These are phyloP conservation scores for Pyrenophora tritici-repentis DNA, from an alignment of 2,329 filamentous ascomycete species.

Conservation along the genomic window DNA sequence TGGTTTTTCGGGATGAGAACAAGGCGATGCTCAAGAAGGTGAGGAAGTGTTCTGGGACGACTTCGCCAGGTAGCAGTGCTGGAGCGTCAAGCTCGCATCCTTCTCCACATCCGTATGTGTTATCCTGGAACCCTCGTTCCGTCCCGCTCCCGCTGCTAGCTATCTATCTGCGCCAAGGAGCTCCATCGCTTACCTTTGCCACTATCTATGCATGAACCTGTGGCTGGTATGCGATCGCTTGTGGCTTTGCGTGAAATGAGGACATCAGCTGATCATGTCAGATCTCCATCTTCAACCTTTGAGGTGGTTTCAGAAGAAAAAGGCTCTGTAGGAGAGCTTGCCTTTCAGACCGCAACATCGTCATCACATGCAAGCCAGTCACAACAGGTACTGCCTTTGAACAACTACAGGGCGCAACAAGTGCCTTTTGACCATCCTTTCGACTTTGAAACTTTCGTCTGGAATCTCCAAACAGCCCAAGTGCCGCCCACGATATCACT, in stretches of 20 bases:
- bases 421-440: constrained; percentile 18
- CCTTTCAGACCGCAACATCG: constrained; percentile 13
- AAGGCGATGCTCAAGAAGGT: constrained; percentile 68
- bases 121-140: neutral
- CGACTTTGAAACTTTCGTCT: constrained; percentile 37
- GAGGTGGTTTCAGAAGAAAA: constrained; percentile 20
- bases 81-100: constrained; percentile 32
- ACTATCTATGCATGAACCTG: neutral
- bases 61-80: constrained; percentile 20
- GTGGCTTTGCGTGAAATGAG: neutral
- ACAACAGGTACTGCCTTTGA: constrained; percentile 22
- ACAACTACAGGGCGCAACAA: constrained; percentile 20
- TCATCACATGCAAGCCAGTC: constrained; percentile 16
- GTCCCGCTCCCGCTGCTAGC: constrained; percentile 1
- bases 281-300: constrained; percentile 29
- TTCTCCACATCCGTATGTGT: constrained; percentile 39
- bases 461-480: constrained; percentile 32
- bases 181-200: neutral
- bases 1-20: constrained; percentile 75
- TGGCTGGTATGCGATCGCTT: neutral
- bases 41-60: constrained; percentile 49
- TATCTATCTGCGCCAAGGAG: neutral
- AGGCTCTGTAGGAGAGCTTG: constrained; percentile 1
- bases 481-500: constrained; percentile 35
- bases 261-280: constrained; percentile 19